These are phyloP conservation scores for Tricladium varicosporioides DNA, from an alignment of 2,329 filamentous ascomycete species.

Conservation along the genomic window DNA sequence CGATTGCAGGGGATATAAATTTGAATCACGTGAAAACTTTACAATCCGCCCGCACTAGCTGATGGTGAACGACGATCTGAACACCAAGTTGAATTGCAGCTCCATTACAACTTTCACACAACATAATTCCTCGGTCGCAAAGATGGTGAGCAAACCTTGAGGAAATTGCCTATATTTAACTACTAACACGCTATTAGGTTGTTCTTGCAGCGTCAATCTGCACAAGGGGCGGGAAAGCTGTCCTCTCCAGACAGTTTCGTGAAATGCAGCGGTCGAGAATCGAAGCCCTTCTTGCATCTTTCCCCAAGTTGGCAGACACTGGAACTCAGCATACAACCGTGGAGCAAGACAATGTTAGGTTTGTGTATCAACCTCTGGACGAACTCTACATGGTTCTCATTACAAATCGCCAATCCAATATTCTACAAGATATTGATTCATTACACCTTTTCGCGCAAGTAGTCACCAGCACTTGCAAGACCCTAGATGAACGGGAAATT, in stretches of 20 bases:
- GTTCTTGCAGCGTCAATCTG: conserved; percentile 98
- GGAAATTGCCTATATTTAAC: neutral
- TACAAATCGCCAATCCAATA: conserved; percentile 99
- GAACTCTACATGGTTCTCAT: conserved; percentile 99
- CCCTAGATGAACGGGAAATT: conserved; percentile 92
- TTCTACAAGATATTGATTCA: conserved; percentile 97
- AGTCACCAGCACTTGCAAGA: conserved; percentile 94
- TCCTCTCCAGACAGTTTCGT: conserved; percentile 95
- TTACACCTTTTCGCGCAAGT: conserved; percentile 97
- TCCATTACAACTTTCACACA: conserved; percentile 4
- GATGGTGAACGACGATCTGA: neutral
- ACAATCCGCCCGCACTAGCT: too few relatives aligned
- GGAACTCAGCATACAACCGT: conserved; percentile 97
- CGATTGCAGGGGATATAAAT: too few relatives aligned
- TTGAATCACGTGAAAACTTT: too few relatives aligned
- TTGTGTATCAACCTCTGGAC: conserved; percentile 97
- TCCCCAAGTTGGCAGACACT: conserved; percentile 94
- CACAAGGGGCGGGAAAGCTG: conserved; percentile 95
- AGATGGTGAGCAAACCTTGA: conserved; percentile 17
- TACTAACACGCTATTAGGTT: conserved; percentile 57
- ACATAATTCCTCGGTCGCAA: conserved; percentile 10
- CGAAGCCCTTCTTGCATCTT: conserved; percentile 92
- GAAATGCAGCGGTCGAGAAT: conserved; percentile 97
- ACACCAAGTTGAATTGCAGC: conserved; percentile 12
- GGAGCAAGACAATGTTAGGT: conserved; percentile 98